Percentiles rank a stretch among this genome's conserved stretches.
Evolutionary conservation across 345 rosid species (phyloP).

Genomic region (Noccaea caerulescens): DNA sequence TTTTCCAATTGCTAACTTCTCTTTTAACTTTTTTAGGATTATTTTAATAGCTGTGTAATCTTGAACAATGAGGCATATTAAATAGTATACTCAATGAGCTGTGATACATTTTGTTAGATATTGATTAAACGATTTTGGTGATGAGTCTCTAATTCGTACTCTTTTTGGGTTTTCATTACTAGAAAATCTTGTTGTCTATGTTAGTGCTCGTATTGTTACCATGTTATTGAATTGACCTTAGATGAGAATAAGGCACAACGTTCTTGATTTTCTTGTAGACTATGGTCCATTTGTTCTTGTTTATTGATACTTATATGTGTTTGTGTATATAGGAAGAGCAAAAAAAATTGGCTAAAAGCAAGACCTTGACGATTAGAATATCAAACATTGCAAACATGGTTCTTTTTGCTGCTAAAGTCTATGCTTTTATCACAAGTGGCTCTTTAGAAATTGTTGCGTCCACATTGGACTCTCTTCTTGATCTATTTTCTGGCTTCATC

Average conservation of each 20-base stretch:
- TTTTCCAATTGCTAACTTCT: background rate
- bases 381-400: slow-evolving; percentile 92
- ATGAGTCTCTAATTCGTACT: too few species aligned
- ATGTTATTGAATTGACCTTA: background rate
- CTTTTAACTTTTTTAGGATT: slow-evolving; percentile 55
- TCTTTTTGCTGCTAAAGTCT: slow-evolving; percentile 93
- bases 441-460: slow-evolving; percentile 95
- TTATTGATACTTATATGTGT: slow-evolving; percentile 9
- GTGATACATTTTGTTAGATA: too few species aligned
- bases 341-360: slow-evolving; percentile 82
- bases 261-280: background rate
- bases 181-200: too few species aligned
- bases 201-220: too few species aligned
- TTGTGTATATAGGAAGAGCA: slow-evolving; percentile 71
- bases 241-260: background rate
- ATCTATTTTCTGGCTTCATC: slow-evolving; percentile 95
- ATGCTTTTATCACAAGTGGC: slow-evolving; percentile 87
- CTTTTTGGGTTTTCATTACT: too few species aligned
- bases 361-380: slow-evolving; percentile 85
- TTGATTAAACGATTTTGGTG: too few species aligned
- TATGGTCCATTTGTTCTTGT: background rate
- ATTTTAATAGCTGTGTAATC: slow-evolving; percentile 29
- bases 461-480: slow-evolving; percentile 96
- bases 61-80: too few species aligned
- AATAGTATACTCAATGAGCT: too few species aligned